A percentile compares a stretch with the other conserved stretches of the same genome.
These are phyloP conservation scores for Thelephora aurantiotincta DNA, from an alignment of 768 basidiomycete genomes.

Conservation along the genomic window DNA sequence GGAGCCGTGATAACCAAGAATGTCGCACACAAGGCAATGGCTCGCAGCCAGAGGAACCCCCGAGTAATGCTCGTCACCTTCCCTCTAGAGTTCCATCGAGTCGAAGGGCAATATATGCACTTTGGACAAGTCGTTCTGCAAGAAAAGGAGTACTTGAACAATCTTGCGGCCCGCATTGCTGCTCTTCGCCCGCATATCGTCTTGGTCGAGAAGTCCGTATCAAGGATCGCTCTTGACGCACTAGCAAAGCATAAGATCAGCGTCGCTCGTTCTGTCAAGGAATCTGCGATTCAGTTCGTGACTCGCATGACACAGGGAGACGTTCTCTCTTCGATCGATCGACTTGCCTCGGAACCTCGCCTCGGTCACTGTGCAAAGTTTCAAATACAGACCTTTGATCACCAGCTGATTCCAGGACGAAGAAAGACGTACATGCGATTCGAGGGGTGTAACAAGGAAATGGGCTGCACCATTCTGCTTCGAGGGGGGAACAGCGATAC, in stretches of 20 bases:
- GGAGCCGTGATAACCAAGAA: slow-evolving; percentile 98
- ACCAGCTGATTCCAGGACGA: slow-evolving; percentile 82
- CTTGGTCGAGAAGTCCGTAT: slow-evolving; percentile 84
- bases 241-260: slow-evolving; percentile 77
- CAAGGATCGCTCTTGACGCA: slow-evolving; percentile 77
- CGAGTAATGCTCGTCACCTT: slow-evolving; percentile 95
- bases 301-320: slow-evolving; percentile 93
- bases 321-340: slow-evolving; percentile 91
- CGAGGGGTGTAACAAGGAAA: slow-evolving; percentile 85
- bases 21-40: slow-evolving; percentile 92
- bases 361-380: slow-evolving; percentile 81
- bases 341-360: slow-evolving; percentile 77
- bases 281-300: slow-evolving; percentile 74
- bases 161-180: slow-evolving; percentile 80
- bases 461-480: slow-evolving; percentile 89
- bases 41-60: slow-evolving; percentile 67
- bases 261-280: slow-evolving; percentile 82
- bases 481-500: slow-evolving; percentile 78
- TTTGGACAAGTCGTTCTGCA: slow-evolving; percentile 85
- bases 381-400: slow-evolving; percentile 87
- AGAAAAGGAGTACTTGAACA: slow-evolving; percentile 85
- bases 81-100: slow-evolving; percentile 84
- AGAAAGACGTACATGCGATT: slow-evolving; percentile 98
- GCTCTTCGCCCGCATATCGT: slow-evolving; percentile 86
- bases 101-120: slow-evolving; percentile 86